A percentile compares a stretch with the other conserved stretches of the same genome.
phyloP scores from a whole-genome alignment of 805 yeast species.

The Starmerella apis region DNA sequence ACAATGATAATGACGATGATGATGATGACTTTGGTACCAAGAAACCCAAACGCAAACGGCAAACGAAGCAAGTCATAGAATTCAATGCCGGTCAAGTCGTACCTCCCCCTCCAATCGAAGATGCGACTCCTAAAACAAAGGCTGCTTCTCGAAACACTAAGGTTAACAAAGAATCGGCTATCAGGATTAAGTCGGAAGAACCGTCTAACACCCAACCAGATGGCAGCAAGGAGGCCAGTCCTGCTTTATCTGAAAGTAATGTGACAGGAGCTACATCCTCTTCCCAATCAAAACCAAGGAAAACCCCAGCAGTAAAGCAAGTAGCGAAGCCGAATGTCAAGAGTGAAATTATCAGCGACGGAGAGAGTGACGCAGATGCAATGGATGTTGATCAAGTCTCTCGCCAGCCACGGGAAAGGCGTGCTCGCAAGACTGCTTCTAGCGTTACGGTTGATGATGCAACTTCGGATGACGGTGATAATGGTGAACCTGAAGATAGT shows the following conservation, averaged over 20 bases:
- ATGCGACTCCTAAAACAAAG: constrained; percentile 28
- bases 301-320: no score
- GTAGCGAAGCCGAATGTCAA: not conserved
- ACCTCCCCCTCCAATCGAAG: constrained; percentile 23
- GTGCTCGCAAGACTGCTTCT: not conserved
- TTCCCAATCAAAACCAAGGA: no score
- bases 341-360: not conserved
- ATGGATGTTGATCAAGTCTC: not conserved
- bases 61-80: constrained; percentile 12
- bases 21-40: constrained; percentile 29
- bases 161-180: not conserved
- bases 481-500: constrained; percentile 2
- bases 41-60: constrained; percentile 14
- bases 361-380: not conserved
- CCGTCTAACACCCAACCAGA: not conserved
- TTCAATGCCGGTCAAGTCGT: constrained; percentile 15
- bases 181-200: not conserved
- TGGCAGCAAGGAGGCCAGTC: no score
- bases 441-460: not conserved
- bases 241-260: no score
- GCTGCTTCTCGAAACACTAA: constrained; percentile 25
- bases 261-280: no score
- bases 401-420: not conserved
- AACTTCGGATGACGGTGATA: not conserved
- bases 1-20: constrained; percentile 29